Evolutionary conservation across 225 moss, liverwort and hornwort genomes (phyloP), one percentile per base, ranked within the genome.

Genomic region (Thuidium tamariscinum): DNA sequence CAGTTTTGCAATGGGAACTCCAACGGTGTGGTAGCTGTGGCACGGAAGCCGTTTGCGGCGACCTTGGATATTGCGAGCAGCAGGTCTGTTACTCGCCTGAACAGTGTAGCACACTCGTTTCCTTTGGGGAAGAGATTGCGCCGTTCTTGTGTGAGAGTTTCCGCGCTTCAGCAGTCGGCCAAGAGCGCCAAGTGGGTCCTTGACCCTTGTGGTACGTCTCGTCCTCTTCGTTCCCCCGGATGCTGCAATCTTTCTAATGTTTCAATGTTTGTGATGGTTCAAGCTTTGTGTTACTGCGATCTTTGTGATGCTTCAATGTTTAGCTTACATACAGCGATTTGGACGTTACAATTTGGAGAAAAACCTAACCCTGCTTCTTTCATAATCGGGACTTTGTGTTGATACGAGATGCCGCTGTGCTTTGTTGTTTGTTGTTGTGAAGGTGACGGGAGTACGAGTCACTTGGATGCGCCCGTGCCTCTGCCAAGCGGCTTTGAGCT

Each of bases 391-490:
- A 29, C 26, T 72, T 52, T 44, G 68, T 39, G 61, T 70, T 67
- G 60, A 49, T 55, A 37, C 25, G 83, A 55, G 80, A 86, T 64
- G 30, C 49, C 13, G 8, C 16, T 37, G 46, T 77, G 39, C 17
- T 85, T 54, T 55, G 55, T 76, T 71, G 60, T 37, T 39, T 64
- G 55, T 48, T 79, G 29, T 49, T 84, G 56, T 71, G 89, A 89
- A 96, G 96, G 96, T 64, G 96, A 96, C 30, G 96, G 96, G 70
- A 94, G 84, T 86, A 83, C 91, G 69, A 91, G 90, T 84, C 96
- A 96, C 78, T 91, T 96, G 84, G 91, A 92, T 83, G 13, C 62
- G 51, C 89, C 93, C 17, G 94, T 96, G 73, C 91, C 96, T 81
- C 72, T 94, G 84, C 96, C 96, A 20, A 93, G 89, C 82, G 91